phyloP scores from a whole-genome alignment of 331 rosid genomes.

The Quercus tomentella region DNA sequence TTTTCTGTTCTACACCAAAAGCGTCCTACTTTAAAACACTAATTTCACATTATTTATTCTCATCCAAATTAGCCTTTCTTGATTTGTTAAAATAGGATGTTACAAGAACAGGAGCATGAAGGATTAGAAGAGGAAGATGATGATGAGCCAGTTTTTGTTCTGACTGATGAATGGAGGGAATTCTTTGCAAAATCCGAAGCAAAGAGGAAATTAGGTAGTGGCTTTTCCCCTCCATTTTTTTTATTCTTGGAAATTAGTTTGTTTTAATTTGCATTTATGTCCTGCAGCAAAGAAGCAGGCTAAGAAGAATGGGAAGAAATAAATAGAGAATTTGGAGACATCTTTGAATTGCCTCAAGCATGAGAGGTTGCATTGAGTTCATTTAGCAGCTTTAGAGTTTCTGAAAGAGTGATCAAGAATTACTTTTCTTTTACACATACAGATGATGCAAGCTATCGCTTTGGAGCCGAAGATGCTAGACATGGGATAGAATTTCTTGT shows the following conservation, averaged over 20 bases:
- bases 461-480: neutral
- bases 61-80: neutral
- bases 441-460: conserved; percentile 1
- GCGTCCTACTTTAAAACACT: neutral
- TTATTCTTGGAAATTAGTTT: neutral
- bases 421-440: neutral
- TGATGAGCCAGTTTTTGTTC: conserved; percentile 45
- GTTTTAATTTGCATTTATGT: neutral
- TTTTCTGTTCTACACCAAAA: neutral
- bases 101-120: conserved; percentile 32
- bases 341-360: neutral
- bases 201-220: conserved; percentile 37
- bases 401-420: neutral
- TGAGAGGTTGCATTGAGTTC: neutral
- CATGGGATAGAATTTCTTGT: neutral
- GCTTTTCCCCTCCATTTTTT: neutral
- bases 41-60: neutral
- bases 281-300: conserved; percentile 40
- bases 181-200: conserved; percentile 58
- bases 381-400: neutral
- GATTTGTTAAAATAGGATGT: conserved; percentile 20
- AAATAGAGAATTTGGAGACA: conserved; percentile 1
- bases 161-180: conserved; percentile 56
- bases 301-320: conserved; percentile 42
- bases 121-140: conserved; percentile 39